Conservation (phyloP, 495 filamentous ascomycete species). For the Durotheca rogersii region DNA sequence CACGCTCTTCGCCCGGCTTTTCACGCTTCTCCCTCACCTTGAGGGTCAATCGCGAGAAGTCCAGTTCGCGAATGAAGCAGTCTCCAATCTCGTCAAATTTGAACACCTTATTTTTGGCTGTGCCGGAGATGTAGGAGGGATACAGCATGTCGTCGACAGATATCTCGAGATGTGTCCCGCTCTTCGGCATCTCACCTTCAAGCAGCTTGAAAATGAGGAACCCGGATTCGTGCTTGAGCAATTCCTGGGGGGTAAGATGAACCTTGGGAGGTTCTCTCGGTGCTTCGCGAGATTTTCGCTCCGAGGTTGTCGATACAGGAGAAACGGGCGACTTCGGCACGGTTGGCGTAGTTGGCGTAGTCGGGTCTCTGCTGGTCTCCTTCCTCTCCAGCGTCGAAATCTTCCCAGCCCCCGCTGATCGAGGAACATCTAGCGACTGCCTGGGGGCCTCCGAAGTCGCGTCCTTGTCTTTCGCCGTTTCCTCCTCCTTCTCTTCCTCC, state of each 20-base stretch:
- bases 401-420: conserved; percentile 42
- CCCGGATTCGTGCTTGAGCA: conserved; percentile 83
- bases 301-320: conserved; percentile 35
- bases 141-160: conserved; percentile 93
- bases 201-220: conserved; percentile 93
- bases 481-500: conserved; percentile 63
- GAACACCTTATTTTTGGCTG: conserved; percentile 61
- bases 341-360: conserved; percentile 38
- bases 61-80: conserved; percentile 92
- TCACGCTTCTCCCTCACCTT: conserved; percentile 75
- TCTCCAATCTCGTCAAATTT: conserved; percentile 90
- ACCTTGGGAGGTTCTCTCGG: conserved; percentile 70
- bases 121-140: conserved; percentile 80
- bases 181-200: conserved; percentile 76
- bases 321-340: conserved; percentile 33
- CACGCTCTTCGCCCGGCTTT: conserved; percentile 67
- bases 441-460: conserved; percentile 32
- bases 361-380: conserved; percentile 25
- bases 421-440: conserved; percentile 42
- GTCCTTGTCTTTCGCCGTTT: conserved; percentile 47
- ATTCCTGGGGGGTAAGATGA: conserved; percentile 71
- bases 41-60: conserved; percentile 89
- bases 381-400: conserved; percentile 40
- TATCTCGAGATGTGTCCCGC: conserved; percentile 78
- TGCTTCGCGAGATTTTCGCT: conserved; percentile 57